These are phyloP conservation scores for Ceratocystis variospora DNA, from an alignment of 2,329 filamentous ascomycete genomes.

Conservation along the genomic window DNA sequence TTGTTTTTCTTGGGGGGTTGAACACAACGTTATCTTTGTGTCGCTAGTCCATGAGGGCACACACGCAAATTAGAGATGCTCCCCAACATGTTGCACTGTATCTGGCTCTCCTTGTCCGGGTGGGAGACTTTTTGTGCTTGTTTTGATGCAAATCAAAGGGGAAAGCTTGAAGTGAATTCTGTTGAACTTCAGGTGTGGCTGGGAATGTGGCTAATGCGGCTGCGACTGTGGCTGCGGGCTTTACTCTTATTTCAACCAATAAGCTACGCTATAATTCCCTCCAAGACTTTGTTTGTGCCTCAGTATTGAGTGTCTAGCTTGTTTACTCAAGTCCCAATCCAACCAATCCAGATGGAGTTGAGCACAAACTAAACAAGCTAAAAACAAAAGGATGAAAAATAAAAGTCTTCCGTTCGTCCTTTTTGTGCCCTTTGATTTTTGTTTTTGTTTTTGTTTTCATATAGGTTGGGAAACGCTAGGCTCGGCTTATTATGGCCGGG, in stretches of 20 bases:
- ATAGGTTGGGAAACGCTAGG: neutral
- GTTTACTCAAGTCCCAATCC: neutral
- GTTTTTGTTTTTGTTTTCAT: too few relatives aligned
- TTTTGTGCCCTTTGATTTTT: neutral
- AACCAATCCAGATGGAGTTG: neutral
- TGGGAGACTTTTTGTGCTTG: neutral
- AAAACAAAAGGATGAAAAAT: neutral
- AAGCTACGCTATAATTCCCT: neutral
- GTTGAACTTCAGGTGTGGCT: neutral
- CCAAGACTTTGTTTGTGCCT: too few relatives aligned
- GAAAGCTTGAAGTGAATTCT: neutral
- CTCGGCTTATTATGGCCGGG: neutral
- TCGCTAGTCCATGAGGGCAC: too few relatives aligned
- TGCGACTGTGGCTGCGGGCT: neutral
- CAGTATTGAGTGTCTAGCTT: neutral
- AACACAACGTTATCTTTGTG: too few relatives aligned
- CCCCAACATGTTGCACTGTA: neutral
- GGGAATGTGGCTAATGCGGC: neutral
- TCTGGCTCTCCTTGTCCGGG: constrained; percentile 9
- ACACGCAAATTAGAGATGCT: too few relatives aligned
- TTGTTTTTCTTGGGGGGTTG: too few relatives aligned
- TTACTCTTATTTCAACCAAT: neutral
- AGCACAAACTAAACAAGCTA: neutral
- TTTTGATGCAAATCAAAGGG: neutral
- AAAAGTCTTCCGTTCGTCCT: constrained; percentile 5